A percentile compares a stretch with the other conserved stretches of the same genome.
Evolutionary conservation across 2,329 filamentous ascomycete species (phyloP).

Genomic region (Colletotrichum endophyticum): DNA sequence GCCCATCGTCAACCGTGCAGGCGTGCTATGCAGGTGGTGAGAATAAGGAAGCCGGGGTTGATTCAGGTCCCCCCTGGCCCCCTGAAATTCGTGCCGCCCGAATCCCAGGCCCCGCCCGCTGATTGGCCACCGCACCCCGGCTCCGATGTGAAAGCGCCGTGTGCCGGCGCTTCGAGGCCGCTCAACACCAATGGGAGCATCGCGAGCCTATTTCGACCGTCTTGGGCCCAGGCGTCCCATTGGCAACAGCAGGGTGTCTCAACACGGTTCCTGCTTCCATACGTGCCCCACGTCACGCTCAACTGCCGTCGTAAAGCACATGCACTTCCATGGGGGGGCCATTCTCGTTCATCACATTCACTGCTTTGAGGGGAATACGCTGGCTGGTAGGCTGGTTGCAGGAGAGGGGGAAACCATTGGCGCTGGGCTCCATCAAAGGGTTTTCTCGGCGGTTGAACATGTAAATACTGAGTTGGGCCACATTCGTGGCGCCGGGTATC

Average conservation of each 20-base stretch:
- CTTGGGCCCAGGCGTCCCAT: neutral
- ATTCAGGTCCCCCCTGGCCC: neutral
- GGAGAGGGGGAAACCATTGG: neutral
- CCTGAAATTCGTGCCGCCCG: conserved; percentile 14
- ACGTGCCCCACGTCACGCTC: neutral
- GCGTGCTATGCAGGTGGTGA: neutral
- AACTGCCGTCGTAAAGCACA: conserved; percentile 4
- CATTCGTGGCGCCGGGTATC: conserved; percentile 22
- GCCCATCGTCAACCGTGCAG: neutral
- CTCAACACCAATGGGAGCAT: conserved; percentile 18
- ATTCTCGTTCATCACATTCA: neutral
- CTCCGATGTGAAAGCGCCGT: conserved; percentile 20
- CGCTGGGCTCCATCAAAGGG: neutral
- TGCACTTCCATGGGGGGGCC: neutral
- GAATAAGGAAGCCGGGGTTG: neutral
- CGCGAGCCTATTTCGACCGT: conserved; percentile 10
- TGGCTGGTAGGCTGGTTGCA: neutral
- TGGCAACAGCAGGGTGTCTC: neutral
- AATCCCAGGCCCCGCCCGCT: neutral
- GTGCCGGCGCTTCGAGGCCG: conserved; percentile 22
- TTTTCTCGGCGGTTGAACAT: neutral
- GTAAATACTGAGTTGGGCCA: conserved; percentile 22
- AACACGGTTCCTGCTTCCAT: conserved; percentile 9
- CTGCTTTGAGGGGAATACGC: neutral
- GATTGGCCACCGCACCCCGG: conserved; percentile 18